These are phyloP conservation scores for Boletales sp. DNA, from an alignment of 768 basidiomycete genomes.

Conservation along the genomic window DNA sequence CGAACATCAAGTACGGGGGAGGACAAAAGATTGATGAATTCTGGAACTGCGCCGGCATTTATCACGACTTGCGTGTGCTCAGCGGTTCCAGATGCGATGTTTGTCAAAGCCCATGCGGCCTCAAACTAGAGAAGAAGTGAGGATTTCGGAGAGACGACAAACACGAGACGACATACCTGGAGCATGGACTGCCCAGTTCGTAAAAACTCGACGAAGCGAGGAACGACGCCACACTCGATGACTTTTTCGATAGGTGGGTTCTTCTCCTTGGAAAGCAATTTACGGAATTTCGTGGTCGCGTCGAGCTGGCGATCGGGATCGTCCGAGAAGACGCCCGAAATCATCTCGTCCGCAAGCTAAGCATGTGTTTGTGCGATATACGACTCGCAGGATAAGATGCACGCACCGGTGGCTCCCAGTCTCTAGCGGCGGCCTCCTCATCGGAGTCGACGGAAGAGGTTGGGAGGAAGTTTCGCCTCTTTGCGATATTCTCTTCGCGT, in stretches of 20 bases:
- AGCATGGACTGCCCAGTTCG: constrained; percentile 77
- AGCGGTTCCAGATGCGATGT: constrained; percentile 97
- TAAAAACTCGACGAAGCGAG: constrained; percentile 95
- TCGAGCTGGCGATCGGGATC: constrained; percentile 91
- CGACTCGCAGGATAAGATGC: constrained; percentile 7
- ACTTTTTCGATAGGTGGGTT: constrained; percentile 99
- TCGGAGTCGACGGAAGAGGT: constrained; percentile 78
- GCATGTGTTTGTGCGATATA: constrained; percentile 10
- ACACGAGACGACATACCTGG: constrained; percentile 48
- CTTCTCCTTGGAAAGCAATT: constrained; percentile 98
- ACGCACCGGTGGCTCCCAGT: constrained; percentile 75
- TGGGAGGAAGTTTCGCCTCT: constrained; percentile 91
- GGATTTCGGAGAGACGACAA: constrained; percentile 5
- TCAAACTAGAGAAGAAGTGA: constrained; percentile 62
- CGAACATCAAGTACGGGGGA: constrained; percentile 95
- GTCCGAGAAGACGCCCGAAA: constrained; percentile 87
- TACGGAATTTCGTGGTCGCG: constrained; percentile 97
- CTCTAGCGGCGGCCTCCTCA: constrained; percentile 71
- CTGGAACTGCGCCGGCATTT: constrained; percentile 87
- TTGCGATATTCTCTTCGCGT: constrained; percentile 97
- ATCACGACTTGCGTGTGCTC: constrained; percentile 99
- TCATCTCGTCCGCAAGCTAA: constrained; percentile 88
- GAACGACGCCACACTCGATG: constrained; percentile 95
- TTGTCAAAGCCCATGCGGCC: constrained; percentile 96
- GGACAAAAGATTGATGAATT: constrained; percentile 94